Evolutionary conservation across 352 stramenopile species (phyloP).

Genomic region (Phytophthora podocarpi): DNA sequence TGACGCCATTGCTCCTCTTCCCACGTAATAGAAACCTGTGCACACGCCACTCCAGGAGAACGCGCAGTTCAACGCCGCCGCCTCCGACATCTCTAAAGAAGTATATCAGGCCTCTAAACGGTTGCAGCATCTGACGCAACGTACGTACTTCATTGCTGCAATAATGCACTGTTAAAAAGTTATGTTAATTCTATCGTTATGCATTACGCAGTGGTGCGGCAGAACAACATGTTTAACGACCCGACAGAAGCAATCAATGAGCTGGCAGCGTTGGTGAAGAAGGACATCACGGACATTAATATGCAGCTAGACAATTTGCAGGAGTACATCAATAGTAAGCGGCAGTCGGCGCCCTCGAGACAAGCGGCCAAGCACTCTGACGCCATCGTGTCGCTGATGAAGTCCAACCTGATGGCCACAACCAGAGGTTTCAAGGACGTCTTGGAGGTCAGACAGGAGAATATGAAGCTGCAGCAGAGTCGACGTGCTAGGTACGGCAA

Average conservation of each 20-base stretch:
- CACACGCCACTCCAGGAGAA: constrained; percentile 70
- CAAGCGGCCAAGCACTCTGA: constrained; percentile 85
- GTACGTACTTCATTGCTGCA: constrained; percentile 40
- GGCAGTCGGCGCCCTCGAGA: constrained; percentile 52
- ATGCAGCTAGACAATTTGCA: constrained; percentile 85
- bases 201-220: constrained; percentile 62
- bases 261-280: constrained; percentile 81
- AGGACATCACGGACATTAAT: constrained; percentile 89
- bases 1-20: background rate
- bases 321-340: constrained; percentile 80
- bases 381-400: constrained; percentile 85
- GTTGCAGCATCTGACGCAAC: constrained; percentile 78
- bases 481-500: constrained; percentile 78
- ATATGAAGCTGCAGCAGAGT: constrained; percentile 88
- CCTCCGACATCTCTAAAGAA: constrained; percentile 84
- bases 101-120: constrained; percentile 81
- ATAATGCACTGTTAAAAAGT: background rate
- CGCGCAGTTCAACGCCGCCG: constrained; percentile 79
- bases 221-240: constrained; percentile 92
- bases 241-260: constrained; percentile 85
- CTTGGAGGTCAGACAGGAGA: constrained; percentile 84
- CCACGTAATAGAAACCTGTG: constrained; percentile 39
- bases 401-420: constrained; percentile 81
- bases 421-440: constrained; percentile 88
- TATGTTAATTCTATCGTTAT: background rate